Base-by-base conservation (phyloP, 139 green algal species). In the Coccomyxa sp. region DNA sequence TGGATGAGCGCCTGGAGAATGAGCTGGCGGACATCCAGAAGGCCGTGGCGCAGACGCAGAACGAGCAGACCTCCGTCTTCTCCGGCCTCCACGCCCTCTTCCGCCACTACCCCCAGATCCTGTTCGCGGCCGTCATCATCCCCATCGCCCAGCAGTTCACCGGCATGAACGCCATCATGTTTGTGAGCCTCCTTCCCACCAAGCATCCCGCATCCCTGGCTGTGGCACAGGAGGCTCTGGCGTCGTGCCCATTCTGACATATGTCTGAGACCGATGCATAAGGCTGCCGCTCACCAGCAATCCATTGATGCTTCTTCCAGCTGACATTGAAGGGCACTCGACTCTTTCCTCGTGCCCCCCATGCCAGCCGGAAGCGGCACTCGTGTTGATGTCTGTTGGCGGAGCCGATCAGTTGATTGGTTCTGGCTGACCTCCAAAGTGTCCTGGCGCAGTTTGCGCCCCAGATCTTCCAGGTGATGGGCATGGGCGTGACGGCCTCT, bases 381-480 rank as follows among this genome's bases (percentile, higher is more conserved):
- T 3, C 18, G 18, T 64, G 50, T 64, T 64, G 3, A 31, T 64
- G 27, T 31, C 4, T 4, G 5, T 64, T 64, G 50, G n/a, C n/a
- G n/a, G n/a, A n/a, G n/a, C n/a, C n/a, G n/a, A n/a, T n/a, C n/a
- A n/a, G n/a, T n/a, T n/a, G n/a, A n/a, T n/a, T 64, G 50, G 22
- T 64, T 1, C 50, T 64, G 50, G 22, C 50, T 1, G 5, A 64
- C 50, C 50, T 31, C 50, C 22, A n/a, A n/a, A n/a, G n/a, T n/a
- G n/a, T n/a, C n/a, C n/a, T n/a, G n/a, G n/a, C n/a, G n/a, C n/a
- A n/a, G n/a, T n/a, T n/a, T n/a, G 50, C 50, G 27, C 50, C 50
- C 50, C 50, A 64, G 50, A 64, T 64, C 50, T 64, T 64, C 50
- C 50, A 64, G 50, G 50, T 64, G 50, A 64, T 64, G 50, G 50